Conservation (phyloP, 2,329 filamentous ascomycete species). For the Pseudogymnoascus sp. region DNA sequence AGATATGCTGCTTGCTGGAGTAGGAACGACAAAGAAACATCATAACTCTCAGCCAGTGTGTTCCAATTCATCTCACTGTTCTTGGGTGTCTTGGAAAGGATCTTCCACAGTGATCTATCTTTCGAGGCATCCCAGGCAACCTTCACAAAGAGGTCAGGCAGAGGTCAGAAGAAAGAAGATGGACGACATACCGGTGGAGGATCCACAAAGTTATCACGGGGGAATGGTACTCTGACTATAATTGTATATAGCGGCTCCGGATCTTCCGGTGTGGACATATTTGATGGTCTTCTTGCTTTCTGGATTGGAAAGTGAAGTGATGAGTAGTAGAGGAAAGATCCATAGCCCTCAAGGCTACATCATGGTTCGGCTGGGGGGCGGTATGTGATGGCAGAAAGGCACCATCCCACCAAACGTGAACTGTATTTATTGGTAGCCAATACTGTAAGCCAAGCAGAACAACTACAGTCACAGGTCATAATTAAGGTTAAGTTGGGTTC, state of each 20-base stretch:
- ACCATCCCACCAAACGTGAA: neutral
- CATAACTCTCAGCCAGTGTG: constrained; percentile 42
- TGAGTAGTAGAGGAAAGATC: neutral
- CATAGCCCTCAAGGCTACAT: constrained; percentile 9
- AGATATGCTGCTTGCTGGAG: constrained; percentile 91
- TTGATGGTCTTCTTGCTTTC: constrained; percentile 22
- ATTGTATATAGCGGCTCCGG: constrained; percentile 47
- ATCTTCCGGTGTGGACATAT: neutral
- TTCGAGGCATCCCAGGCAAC: constrained; percentile 83
- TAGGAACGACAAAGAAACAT: constrained; percentile 80
- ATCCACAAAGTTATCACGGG: constrained; percentile 79
- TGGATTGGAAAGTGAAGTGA: constrained; percentile 15
- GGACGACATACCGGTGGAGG: constrained; percentile 62
- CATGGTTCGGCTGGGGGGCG: neutral
- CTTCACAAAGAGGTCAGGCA: constrained; percentile 36
- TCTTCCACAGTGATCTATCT: constrained; percentile 82
- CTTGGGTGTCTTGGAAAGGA: constrained; percentile 73
- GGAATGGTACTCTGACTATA: constrained; percentile 83
- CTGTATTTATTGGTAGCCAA: neutral
- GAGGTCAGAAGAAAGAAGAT: neutral
- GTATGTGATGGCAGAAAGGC: neutral
- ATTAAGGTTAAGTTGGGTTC: neutral
- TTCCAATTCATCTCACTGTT: constrained; percentile 79
- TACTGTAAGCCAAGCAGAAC: neutral
- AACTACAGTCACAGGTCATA: neutral